Evolutionary conservation across 208 protist genomes (phyloP).

Genomic region (Ichthyophonus hoferi): DNA sequence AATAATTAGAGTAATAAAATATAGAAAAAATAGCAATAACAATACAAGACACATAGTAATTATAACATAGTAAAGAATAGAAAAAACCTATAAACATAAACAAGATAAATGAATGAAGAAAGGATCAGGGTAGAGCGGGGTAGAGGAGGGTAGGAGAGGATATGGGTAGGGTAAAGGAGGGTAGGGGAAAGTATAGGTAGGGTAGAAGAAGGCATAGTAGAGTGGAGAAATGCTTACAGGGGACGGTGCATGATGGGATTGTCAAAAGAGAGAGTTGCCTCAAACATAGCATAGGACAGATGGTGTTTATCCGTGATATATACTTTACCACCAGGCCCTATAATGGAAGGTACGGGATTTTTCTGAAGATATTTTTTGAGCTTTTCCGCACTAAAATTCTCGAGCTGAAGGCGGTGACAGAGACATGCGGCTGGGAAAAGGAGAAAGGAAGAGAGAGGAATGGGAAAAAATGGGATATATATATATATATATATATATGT

Average conservation of each 20-base stretch:
- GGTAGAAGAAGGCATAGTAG: too few species aligned
- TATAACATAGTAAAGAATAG: too few species aligned
- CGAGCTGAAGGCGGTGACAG: slow-evolving; percentile 13
- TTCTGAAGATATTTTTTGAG: slow-evolving; percentile 11
- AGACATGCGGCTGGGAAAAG: not conserved
- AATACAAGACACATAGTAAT: too few species aligned
- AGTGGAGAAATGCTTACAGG: slow-evolving; percentile 11
- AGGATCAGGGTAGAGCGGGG: too few species aligned
- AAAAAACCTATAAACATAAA: not conserved
- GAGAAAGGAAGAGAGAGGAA: not conserved
- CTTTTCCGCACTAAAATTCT: not conserved
- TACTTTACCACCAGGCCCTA: not conserved
- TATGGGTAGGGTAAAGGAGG: too few species aligned
- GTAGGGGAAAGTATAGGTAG: too few species aligned
- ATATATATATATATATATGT: not conserved
- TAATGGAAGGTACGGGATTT: not conserved
- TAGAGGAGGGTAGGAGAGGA: too few species aligned
- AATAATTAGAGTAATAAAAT: too few species aligned
- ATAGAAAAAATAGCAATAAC: too few species aligned
- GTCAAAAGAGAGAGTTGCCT: not conserved
- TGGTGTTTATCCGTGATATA: slow-evolving; percentile 28
- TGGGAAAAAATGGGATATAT: not conserved
- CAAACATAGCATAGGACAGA: not conserved
- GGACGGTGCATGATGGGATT: slow-evolving; percentile 1
- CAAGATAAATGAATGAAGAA: not conserved